Percentiles rank a stretch among this genome's conserved stretches.
phyloP scores from a whole-genome alignment of 2,329 filamentous ascomycete species.

The Verticillium nubilum region DNA sequence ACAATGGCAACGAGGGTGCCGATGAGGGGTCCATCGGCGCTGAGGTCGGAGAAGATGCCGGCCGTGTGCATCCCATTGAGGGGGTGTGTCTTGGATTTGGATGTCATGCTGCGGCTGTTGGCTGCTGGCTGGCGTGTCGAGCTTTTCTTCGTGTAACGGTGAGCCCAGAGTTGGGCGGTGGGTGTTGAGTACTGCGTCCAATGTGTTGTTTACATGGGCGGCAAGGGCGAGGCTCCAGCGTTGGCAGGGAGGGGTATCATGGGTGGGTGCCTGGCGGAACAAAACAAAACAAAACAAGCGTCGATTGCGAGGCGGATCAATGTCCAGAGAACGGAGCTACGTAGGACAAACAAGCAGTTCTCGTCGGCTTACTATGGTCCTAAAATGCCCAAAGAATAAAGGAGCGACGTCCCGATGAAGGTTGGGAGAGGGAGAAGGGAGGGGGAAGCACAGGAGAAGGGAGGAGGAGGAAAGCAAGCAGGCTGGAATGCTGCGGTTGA shows the following conservation, averaged over 20 bases:
- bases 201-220: background rate
- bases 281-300: constrained; percentile 2
- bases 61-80: constrained; percentile 71
- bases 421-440: background rate
- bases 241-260: constrained; percentile 2
- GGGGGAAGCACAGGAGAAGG: background rate
- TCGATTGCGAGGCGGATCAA: background rate
- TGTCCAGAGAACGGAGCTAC: background rate
- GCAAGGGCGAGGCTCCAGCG: background rate
- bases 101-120: constrained; percentile 37
- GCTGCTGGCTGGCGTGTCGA: constrained; percentile 4
- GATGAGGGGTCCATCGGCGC: constrained; percentile 85
- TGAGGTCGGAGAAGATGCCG: constrained; percentile 92
- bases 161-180: background rate
- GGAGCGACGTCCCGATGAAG: background rate
- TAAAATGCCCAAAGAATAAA: background rate
- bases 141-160: background rate
- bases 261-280: background rate
- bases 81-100: constrained; percentile 48
- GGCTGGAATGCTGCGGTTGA: background rate
- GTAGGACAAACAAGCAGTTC: background rate
- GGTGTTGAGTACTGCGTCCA: background rate
- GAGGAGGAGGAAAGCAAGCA: background rate
- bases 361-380: background rate
- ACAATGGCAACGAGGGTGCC: constrained; percentile 89